Evolutionary conservation across 176 grass and related monocot genomes (phyloP).

Genomic region (Bromus sterilis): DNA sequence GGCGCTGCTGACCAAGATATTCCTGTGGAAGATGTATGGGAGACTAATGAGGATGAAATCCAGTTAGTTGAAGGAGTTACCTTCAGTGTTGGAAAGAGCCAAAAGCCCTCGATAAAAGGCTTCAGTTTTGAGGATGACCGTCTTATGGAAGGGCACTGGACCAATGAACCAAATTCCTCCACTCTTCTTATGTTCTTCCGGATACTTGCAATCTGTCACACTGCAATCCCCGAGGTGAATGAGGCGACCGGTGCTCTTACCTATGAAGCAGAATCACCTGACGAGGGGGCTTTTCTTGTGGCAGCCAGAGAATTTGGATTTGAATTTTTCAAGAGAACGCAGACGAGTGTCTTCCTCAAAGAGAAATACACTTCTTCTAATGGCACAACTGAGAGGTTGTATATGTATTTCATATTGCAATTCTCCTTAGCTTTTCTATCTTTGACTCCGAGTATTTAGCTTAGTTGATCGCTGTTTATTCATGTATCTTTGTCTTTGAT

Average conservation of each 20-base stretch:
- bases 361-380: slow-evolving; percentile 68
- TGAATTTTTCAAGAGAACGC: slow-evolving; percentile 91
- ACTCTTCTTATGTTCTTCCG: slow-evolving; percentile 83
- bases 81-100: slow-evolving; percentile 39
- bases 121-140: slow-evolving; percentile 89
- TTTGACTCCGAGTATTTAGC: neutral
- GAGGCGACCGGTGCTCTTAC: slow-evolving; percentile 64
- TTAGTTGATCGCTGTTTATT: neutral
- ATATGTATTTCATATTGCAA: slow-evolving; percentile 10
- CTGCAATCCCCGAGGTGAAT: slow-evolving; percentile 79
- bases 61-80: slow-evolving; percentile 47
- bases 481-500: slow-evolving; percentile 8
- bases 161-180: slow-evolving; percentile 56
- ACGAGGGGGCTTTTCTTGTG: slow-evolving; percentile 91
- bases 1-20: slow-evolving; percentile 31
- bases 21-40: slow-evolving; percentile 44
- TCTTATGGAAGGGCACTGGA: slow-evolving; percentile 89
- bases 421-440: neutral
- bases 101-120: slow-evolving; percentile 66
- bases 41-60: slow-evolving; percentile 55
- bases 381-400: slow-evolving; percentile 63
- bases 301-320: slow-evolving; percentile 97
- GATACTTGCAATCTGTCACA: slow-evolving; percentile 89
- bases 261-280: slow-evolving; percentile 98
- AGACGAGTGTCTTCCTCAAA: slow-evolving; percentile 65